These are phyloP conservation scores for Hypoxylon sp. DNA, from an alignment of 2,329 filamentous ascomycete genomes.

Conservation along the genomic window DNA sequence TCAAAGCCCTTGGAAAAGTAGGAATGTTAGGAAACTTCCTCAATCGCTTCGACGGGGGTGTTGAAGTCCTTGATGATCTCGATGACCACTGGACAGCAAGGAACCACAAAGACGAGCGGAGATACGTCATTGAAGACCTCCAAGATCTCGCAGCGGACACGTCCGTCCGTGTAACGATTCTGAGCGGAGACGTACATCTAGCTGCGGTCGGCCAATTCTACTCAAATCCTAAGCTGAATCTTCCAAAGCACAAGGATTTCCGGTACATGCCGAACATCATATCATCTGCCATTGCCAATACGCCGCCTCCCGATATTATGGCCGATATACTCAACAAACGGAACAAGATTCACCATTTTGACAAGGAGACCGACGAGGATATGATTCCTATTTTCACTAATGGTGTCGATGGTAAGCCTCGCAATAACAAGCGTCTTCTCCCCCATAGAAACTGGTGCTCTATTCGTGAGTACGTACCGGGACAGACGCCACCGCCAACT, in stretches of 20 bases:
- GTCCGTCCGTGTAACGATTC: constrained; percentile 89
- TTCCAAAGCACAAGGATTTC: constrained; percentile 91
- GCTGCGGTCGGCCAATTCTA: constrained; percentile 96
- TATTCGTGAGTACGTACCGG: constrained; percentile 86
- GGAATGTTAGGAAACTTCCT: constrained; percentile 85
- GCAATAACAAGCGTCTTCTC: constrained; percentile 91
- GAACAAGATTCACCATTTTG: constrained; percentile 83
- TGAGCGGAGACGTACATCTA: constrained; percentile 94
- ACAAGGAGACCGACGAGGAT: constrained; percentile 87
- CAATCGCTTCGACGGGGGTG: constrained; percentile 91
- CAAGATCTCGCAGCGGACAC: constrained; percentile 95
- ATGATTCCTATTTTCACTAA: constrained; percentile 95
- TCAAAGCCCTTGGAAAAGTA: constrained; percentile 88
- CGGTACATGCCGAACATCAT: constrained; percentile 97
- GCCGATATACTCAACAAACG: constrained; percentile 94
- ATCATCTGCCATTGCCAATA: constrained; percentile 94
- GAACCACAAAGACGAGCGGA: constrained; percentile 91
- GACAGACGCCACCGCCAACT: constrained; percentile 78
- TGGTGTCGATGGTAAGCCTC: constrained; percentile 88
- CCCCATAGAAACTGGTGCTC: constrained; percentile 97
- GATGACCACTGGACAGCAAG: constrained; percentile 99
- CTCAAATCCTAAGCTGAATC: constrained; percentile 83
- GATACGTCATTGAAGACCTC: constrained; percentile 87
- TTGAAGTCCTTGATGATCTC: constrained; percentile 91
- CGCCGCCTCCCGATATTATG: constrained; percentile 87